A percentile compares a stretch with the other conserved stretches of the same genome.
Conservation (phyloP, 1,284 basidiomycete species). For the Cystobasidium pallidum region DNA sequence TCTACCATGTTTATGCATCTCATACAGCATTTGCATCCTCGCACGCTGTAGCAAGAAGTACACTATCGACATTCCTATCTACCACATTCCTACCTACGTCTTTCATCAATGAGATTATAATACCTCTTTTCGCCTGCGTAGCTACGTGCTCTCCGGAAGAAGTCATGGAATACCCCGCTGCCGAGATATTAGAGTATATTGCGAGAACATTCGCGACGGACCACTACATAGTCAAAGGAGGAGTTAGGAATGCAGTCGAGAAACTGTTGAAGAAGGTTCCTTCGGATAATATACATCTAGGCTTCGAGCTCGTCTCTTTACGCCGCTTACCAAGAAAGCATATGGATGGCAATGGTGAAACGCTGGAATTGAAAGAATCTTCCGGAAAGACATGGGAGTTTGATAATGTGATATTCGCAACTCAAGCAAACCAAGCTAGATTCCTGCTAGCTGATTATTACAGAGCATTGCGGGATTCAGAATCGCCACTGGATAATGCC, state of each 20-base stretch:
- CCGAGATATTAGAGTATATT: slow-evolving; percentile 55
- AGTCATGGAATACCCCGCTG: slow-evolving; percentile 48
- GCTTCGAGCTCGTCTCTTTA: slow-evolving; percentile 37
- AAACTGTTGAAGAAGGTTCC: slow-evolving; percentile 45
- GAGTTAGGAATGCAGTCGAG: slow-evolving; percentile 52
- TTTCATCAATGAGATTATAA: slow-evolving; percentile 35
- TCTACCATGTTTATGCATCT: slow-evolving; percentile 59
- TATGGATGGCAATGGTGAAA: neutral
- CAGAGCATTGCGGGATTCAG: slow-evolving; percentile 7
- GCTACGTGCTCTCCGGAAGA: slow-evolving; percentile 39
- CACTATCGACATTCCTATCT: slow-evolving; percentile 21
- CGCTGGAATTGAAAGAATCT: slow-evolving; percentile 29
- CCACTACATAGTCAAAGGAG: slow-evolving; percentile 54
- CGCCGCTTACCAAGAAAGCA: neutral
- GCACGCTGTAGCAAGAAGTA: slow-evolving; percentile 14
- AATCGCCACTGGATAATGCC: neutral
- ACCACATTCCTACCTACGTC: slow-evolving; percentile 7
- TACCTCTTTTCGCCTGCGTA: slow-evolving; percentile 45
- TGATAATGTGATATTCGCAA: slow-evolving; percentile 54
- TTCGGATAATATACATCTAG: slow-evolving; percentile 36
- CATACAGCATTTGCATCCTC: slow-evolving; percentile 5
- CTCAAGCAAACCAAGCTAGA: slow-evolving; percentile 53
- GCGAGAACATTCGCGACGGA: slow-evolving; percentile 52
- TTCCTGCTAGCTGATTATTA: slow-evolving; percentile 20
- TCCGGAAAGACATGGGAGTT: slow-evolving; percentile 47